These are phyloP conservation scores for Casaregolazyma suthepensis DNA, from an alignment of 1,139 yeast genomes.

Conservation along the genomic window DNA sequence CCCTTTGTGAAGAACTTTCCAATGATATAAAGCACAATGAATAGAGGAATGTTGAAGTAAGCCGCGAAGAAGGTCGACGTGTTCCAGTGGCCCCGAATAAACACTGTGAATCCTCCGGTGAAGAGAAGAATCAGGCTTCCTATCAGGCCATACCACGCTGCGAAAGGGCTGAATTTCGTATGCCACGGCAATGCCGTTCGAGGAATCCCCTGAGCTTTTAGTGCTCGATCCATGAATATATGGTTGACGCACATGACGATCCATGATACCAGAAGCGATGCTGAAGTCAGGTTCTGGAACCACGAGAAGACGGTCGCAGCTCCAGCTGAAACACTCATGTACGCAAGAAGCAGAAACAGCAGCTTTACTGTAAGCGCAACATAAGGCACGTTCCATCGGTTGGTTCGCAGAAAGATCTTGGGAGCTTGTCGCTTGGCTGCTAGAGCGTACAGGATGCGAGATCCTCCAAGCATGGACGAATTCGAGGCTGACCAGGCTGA, in stretches of 20 bases:
- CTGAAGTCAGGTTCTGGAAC: conserved; percentile 63
- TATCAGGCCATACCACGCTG: conserved; percentile 61
- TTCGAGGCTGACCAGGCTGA: conserved; percentile 65
- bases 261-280: conserved; percentile 41
- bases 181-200: conserved; percentile 42
- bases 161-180: conserved; percentile 41
- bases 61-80: conserved; percentile 58
- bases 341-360: conserved; percentile 42
- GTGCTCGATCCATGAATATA: conserved; percentile 50
- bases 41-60: conserved; percentile 58
- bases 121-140: conserved; percentile 52
- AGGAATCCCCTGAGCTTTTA: conserved; percentile 57
- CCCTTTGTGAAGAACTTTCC: conserved; percentile 56
- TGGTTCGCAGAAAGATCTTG: conserved; percentile 41
- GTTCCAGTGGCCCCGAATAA: conserved; percentile 57
- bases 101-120: conserved; percentile 63
- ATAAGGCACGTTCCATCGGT: conserved; percentile 50
- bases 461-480: conserved; percentile 53
- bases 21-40: conserved; percentile 47
- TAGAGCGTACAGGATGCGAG: conserved; percentile 49
- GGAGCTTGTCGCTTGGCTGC: conserved; percentile 56
- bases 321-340: conserved; percentile 51
- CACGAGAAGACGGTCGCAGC: conserved; percentile 61
- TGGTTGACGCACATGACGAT: conserved; percentile 39
- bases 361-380: conserved; percentile 37